phyloP scores from a whole-genome alignment of 2,329 filamentous ascomycete species.

The Fusarium circinatum region DNA sequence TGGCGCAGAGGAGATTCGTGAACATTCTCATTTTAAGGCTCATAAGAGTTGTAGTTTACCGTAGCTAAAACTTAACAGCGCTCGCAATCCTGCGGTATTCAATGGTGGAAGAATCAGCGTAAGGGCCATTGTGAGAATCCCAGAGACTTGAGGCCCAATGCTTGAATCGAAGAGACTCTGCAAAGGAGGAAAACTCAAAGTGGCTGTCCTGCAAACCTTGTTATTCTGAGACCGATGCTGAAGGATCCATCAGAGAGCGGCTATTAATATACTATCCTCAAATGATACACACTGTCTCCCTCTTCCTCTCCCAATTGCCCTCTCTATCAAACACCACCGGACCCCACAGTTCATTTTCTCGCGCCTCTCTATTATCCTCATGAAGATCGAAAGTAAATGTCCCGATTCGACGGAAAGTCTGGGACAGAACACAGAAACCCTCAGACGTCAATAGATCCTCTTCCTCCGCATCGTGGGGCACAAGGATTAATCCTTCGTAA shows the following conservation, averaged over 20 bases:
- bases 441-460: fast-evolving
- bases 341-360: not conserved
- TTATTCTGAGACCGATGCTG: too few relatives aligned
- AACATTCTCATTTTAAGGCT: too few relatives aligned
- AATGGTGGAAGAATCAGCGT: too few relatives aligned
- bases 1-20: too few relatives aligned
- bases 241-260: too few relatives aligned
- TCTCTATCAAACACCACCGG: not conserved
- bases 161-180: not conserved
- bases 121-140: not conserved
- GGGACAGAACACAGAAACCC: not conserved
- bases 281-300: not conserved
- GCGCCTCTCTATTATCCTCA: not conserved
- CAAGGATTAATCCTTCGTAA: not conserved
- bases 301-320: not conserved
- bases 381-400: constrained; percentile 2
- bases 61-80: too few relatives aligned
- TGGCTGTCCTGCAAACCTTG: too few relatives aligned
- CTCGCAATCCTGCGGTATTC: too few relatives aligned
- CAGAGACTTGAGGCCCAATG: not conserved
- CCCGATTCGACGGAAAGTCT: not conserved
- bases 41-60: too few relatives aligned
- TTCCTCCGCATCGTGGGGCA: fast-evolving
- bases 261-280: too few relatives aligned
- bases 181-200: too few relatives aligned